phyloP scores from a whole-genome alignment of 2,329 filamentous ascomycete genomes.

The Atkinsonella hypoxylon region DNA sequence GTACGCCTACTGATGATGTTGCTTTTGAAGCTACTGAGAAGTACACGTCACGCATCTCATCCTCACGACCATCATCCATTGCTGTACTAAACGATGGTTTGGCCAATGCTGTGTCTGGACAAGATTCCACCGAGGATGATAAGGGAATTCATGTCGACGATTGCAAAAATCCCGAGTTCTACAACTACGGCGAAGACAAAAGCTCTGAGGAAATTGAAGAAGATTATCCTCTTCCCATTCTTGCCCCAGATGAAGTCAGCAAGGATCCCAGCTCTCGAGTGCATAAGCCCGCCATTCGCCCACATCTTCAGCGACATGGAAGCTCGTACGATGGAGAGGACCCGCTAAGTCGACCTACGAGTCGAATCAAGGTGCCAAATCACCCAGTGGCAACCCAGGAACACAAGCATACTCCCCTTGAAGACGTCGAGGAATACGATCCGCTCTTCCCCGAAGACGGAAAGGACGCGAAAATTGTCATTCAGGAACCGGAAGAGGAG shows the following conservation, averaged over 20 bases:
- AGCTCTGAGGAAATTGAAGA: conserved; percentile 46
- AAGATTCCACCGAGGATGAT: conserved; percentile 33
- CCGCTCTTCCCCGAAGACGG: conserved; percentile 80
- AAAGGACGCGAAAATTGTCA: conserved; percentile 28
- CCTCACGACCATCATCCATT: conserved; percentile 44
- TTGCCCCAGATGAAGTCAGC: conserved; percentile 77
- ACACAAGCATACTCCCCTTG: conserved; percentile 56
- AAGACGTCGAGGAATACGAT: conserved; percentile 89
- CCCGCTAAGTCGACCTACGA: conserved; percentile 51
- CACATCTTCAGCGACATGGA: conserved; percentile 50
- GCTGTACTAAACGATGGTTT: conserved; percentile 16
- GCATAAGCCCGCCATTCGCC: conserved; percentile 73
- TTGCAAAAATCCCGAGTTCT: conserved; percentile 24
- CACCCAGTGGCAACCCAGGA: conserved; percentile 38
- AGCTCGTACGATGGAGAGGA: conserved; percentile 45
- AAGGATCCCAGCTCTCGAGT: conserved; percentile 59
- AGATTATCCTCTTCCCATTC: conserved; percentile 63
- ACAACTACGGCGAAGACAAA: conserved; percentile 26
- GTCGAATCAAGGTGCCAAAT: conserved; percentile 46
- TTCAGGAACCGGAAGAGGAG: conserved; percentile 22
- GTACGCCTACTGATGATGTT: conserved; percentile 82
- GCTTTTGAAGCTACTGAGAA: conserved; percentile 81
- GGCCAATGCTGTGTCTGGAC: conserved; percentile 13
- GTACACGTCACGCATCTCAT: conserved; percentile 63
- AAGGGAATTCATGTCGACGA: conserved; percentile 68